Evolutionary conservation across 225 moss, liverwort and hornwort species (phyloP), one percentile per base, ranked within the genome.

Genomic region (Polytrichum formosum): DNA sequence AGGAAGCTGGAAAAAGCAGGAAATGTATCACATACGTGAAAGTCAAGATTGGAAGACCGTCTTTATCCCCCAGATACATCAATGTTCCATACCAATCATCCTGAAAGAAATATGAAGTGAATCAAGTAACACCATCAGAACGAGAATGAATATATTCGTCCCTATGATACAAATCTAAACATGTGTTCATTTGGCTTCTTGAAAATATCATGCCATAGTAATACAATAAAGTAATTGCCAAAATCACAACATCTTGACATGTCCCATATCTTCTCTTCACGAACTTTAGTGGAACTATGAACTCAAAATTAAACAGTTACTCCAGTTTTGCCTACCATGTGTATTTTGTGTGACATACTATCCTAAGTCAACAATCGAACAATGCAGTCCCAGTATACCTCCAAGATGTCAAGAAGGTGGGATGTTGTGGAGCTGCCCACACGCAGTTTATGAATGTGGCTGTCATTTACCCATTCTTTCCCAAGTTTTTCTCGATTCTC

Each of bases 41-140:
- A 58, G 83, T 83, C 70, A 87, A 61, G 25, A 87, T 78, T 64
- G 87, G 83, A 78, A 83, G 73, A 61, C 61, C 74, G 9, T 78
- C 87, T 54, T 83, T 83, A 73, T 87, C 87, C 46, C 87, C 87
- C 29, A 87, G 75, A 63, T 53, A 67, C 26, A 73, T 46, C 71
- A 87, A 73, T 55, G 78, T 74, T 23, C 87, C 87, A 46, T 87
- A 87, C 83, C 87, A 87, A 26, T 72, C 7, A 6, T 64, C 83
- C 86, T 86, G 67, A 55, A 74, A 59, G 27, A 28, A 55, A 28
- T 27, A 55, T 54, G 56, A 64, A 19, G 6, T 22, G 22, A 19
- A 58, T n/a, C 58, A 58, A 22, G 58, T 58, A 22, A 58, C 58
- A 58, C 20, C 8, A 46, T 46, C 46, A 13, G 13, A 13, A 46